phyloP scores from a whole-genome alignment of 306 rosid genomes.

The Quercus aquifolioides region DNA sequence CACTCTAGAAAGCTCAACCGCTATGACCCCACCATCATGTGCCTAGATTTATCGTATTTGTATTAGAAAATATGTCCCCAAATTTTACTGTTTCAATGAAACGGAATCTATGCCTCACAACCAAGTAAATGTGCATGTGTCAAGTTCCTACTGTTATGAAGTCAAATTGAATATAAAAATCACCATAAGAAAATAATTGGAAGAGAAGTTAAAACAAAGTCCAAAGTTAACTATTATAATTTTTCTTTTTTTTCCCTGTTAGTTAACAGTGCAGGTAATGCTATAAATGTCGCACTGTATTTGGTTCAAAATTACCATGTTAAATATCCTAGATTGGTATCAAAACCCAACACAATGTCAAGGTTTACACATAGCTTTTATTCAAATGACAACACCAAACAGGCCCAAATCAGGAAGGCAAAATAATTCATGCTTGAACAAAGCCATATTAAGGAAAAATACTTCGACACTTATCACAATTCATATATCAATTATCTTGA shows the following conservation, averaged over 20 bases:
- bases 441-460: constrained; percentile 18
- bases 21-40: constrained; percentile 98
- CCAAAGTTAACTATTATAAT: neutral
- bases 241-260: neutral
- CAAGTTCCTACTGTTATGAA: constrained; percentile 9
- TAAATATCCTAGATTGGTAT: constrained; percentile 14
- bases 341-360: constrained; percentile 1
- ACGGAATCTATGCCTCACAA: constrained; percentile 2
- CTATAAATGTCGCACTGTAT: neutral
- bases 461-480: constrained; percentile 8
- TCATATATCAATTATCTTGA: constrained; percentile 1
- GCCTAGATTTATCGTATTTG: constrained; percentile 56
- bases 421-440: constrained; percentile 6
- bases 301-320: neutral
- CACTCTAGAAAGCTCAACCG: constrained; percentile 95
- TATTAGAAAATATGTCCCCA: neutral
- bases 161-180: constrained; percentile 1
- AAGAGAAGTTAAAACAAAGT: neutral
- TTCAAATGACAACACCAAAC: constrained; percentile 17
- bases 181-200: neutral
- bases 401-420: neutral
- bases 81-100: neutral
- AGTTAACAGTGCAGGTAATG: neutral
- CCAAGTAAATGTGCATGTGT: constrained; percentile 16
- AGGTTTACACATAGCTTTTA: constrained; percentile 4